A percentile compares a stretch with the other conserved stretches of the same genome.
phyloP scores from a whole-genome alignment of 257 asterid species.

The Primulina huaijiensis region DNA sequence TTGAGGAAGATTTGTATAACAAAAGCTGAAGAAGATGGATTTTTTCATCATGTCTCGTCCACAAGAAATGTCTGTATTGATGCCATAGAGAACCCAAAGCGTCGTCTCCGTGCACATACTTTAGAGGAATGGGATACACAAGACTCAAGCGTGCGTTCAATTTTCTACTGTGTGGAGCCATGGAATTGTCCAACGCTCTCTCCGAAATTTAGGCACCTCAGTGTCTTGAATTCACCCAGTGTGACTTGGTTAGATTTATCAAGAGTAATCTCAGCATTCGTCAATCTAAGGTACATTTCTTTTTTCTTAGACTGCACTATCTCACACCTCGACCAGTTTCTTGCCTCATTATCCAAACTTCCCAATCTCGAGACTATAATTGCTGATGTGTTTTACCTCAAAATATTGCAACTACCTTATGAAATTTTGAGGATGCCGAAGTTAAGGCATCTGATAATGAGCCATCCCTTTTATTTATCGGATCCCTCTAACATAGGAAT shows the following conservation, averaged over 20 bases:
- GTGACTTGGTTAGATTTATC: neutral
- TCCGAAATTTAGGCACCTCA: neutral
- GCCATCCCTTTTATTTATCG: neutral
- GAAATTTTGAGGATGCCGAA: neutral
- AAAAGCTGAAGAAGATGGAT: neutral
- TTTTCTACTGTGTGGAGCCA: neutral
- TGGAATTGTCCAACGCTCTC: accelerated
- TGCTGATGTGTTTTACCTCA: accelerated
- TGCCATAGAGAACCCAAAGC: too few species aligned
- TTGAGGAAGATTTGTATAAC: neutral
- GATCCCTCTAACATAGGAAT: neutral
- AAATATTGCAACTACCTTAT: neutral
- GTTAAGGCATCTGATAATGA: neutral
- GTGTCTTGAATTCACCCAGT: neutral
- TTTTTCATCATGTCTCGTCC: neutral
- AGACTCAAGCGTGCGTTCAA: neutral
- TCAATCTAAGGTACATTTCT: neutral
- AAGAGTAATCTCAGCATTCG: neutral
- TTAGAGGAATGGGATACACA: too few species aligned
- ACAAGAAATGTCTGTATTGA: neutral
- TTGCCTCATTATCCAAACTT: neutral
- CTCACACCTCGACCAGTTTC: neutral
- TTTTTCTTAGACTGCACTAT: neutral
- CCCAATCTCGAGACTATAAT: neutral
- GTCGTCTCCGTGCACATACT: too few species aligned